Base-by-base conservation (phyloP, 1,284 basidiomycete species). In the Cystobasidium slooffiae region DNA sequence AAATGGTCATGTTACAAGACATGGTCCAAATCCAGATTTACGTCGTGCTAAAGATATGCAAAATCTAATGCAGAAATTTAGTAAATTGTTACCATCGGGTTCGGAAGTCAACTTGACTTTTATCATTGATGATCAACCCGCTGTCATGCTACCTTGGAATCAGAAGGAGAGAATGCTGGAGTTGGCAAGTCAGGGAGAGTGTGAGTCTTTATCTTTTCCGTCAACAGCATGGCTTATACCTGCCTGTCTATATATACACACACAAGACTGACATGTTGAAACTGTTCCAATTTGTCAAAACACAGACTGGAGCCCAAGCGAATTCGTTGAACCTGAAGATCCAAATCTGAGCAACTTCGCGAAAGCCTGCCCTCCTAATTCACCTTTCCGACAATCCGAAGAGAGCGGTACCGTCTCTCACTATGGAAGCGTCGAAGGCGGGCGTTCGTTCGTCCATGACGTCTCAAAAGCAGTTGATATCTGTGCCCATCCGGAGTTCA, bases 111-210 rank as follows among this genome's bases (percentile, higher is more conserved):
- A 78, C 74, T 68, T 83, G n/a, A 84, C 84, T 0, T 85, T 84
- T 76, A 83, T 83, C 56, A 83, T 84, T 67, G 83, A 84, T 72
- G 84, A 85, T 76, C 82, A 84, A 74, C 84, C 84, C 0, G 83
- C 84, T 62, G 82, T 85, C 62, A 84, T 84, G 79, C 79, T 85
- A 6, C 81, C 82, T 7, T 84, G 82, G 80, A 78, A 82, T 43
- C 77, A 83, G 58, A 77, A 83, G 63, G 80, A 80, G 10, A 80
- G 82, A 1, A 79, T 85, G 63, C 79, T 84, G 10, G 81, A 84
- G 63, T 77, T 84, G 6, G 84, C 83, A 6, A 69, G 82, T 58
- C 72, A 81, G 41, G 82, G 83, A 7, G 80, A 84, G 72, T 82
- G 84, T 84, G 75, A 75, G 83, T 81, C 14, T 6, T 41, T 31